These are phyloP conservation scores for Paecilomyces niveus DNA, from an alignment of 2,329 filamentous ascomycete genomes.

Conservation along the genomic window DNA sequence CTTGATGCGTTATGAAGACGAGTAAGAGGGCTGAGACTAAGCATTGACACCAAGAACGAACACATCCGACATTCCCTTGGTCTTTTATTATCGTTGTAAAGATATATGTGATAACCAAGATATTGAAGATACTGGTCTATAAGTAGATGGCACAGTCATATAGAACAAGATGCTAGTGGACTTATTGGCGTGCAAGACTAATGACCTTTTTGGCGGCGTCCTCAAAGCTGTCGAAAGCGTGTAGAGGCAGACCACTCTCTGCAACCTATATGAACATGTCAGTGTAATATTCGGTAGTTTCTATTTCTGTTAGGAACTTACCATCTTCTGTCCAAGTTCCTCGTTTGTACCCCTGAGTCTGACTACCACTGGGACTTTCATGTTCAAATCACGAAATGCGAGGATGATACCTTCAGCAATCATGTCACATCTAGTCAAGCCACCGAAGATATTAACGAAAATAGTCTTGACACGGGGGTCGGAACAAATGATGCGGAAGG, in stretches of 20 bases:
- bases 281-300: constrained; percentile 1
- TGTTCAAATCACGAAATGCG: constrained; percentile 62
- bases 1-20: too few relatives aligned
- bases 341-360: constrained; percentile 70
- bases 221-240: constrained; percentile 68
- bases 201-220: constrained; percentile 63
- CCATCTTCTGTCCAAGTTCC: constrained; percentile 59
- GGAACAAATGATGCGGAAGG: constrained; percentile 64
- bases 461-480: constrained; percentile 67
- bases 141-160: too few relatives aligned
- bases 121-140: neutral
- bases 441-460: constrained; percentile 66
- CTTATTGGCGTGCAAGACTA: constrained; percentile 39
- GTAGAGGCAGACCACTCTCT: constrained; percentile 59
- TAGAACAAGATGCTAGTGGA: neutral
- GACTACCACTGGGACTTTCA: constrained; percentile 68
- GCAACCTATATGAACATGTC: constrained; percentile 41
- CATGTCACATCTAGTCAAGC: constrained; percentile 70
- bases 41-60: too few relatives aligned
- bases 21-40: too few relatives aligned
- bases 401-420: constrained; percentile 68
- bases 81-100: neutral
- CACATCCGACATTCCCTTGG: too few relatives aligned
- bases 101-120: neutral
- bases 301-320: constrained; percentile 22